A percentile compares a stretch with the other conserved stretches of the same genome.
Conservation (phyloP, 305 asterid species). For the Fraxinus sp. region DNA sequence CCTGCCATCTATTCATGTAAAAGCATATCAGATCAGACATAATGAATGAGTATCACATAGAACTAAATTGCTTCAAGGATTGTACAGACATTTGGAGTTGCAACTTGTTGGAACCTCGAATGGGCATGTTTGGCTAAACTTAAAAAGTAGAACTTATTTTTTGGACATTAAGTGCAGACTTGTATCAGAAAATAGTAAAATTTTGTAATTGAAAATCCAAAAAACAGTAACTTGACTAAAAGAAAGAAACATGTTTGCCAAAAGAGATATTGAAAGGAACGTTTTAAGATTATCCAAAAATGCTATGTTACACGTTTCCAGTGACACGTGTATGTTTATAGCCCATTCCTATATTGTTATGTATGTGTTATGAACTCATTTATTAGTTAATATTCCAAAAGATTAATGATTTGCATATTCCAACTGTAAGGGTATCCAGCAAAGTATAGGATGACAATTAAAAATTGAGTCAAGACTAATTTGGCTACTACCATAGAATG, state of each 20-base stretch:
- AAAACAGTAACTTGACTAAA: neutral
- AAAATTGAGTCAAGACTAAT: neutral
- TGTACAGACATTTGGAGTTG: neutral
- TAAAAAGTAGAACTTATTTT: neutral
- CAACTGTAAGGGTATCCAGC: neutral
- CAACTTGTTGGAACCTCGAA: neutral
- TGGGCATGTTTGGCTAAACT: neutral
- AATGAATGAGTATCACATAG: neutral
- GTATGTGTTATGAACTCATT: neutral
- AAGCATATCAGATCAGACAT: conserved; percentile 7
- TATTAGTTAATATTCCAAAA: neutral
- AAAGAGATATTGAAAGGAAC: neutral
- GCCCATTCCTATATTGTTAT: neutral
- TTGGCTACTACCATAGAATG: conserved; percentile 53
- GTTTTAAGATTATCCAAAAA: neutral
- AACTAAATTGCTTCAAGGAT: neutral
- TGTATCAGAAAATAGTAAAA: neutral
- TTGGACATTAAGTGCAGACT: neutral
- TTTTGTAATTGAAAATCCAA: neutral
- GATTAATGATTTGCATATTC: neutral
- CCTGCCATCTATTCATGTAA: conserved; percentile 49
- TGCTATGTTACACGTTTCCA: neutral
- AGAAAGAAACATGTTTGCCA: neutral
- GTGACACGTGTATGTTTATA: neutral
- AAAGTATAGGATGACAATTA: neutral